Base-by-base conservation (phyloP, 805 yeast species). In the Saccharomyces paradoxus region DNA sequence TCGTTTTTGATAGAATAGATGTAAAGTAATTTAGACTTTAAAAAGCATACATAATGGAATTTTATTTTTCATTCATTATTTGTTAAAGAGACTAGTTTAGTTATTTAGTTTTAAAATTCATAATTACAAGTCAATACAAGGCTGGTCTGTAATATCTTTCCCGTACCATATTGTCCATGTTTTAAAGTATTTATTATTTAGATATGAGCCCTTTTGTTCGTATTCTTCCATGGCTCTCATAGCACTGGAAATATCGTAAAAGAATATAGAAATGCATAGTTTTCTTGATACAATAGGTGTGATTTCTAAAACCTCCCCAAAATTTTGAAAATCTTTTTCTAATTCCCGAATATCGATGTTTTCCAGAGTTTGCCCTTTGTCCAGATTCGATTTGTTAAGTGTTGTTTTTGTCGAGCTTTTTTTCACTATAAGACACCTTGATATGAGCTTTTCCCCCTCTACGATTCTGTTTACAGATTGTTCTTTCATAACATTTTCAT, bases 121-220 rank as follows among this genome's bases (percentile, higher is more conserved):
- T 46, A 28, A 24, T 58, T 53, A 65, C 22, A 61, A 29, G 46
- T 60, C 62, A 9, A 60, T 50, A 68, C 84, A 77, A 4, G 83
- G 82, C 55, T 68, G 74, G 59, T 86, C 90, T 6, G 87, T 75
- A 1, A 80, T 79, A 66, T 87, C 95, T 48, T 76, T 77, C 0
- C 86, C 87, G 59, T 80, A 87, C 81, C 83, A 78, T 1, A 84
- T 69, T 7, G 74, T 68, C 94, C 94, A 87, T 4, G 73, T 79
- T 10, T 65, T 66, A 61, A 56, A 58, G 52, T 83, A 87, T 59
- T 77, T 81, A 4, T 59, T 59, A 52, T 72, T 63, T 60, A 84
- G 60, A 2, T 46, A 53, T 0, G 79, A 67, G 8, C 57, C 58
- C 21, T 66, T 62, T 30, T 66, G 58, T 26, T 72, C 76, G 56